Base-by-base conservation (phyloP, 1,284 basidiomycete species). In the Rhizoctonia solani region DNA sequence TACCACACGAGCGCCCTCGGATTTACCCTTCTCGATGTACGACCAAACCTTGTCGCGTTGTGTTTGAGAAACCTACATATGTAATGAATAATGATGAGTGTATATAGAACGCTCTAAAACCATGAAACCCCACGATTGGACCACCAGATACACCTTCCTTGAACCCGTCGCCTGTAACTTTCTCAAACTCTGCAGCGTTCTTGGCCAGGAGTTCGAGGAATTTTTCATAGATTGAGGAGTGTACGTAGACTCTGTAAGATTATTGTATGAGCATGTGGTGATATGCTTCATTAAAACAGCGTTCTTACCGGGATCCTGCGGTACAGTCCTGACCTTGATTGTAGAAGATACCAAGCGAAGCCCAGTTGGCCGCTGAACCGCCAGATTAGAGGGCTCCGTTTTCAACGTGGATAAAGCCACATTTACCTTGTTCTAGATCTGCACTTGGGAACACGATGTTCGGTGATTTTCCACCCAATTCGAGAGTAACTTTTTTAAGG, bases 1-100 rank as follows among this genome's bases (percentile, higher is more conserved):
- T 34, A 87, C 79, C 23, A 89, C 79, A 71, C 85, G 89, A 21
- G 95, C 95, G 19, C 95, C 95, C 74, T 92, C 87, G 71, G 84
- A 75, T 77, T 91, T 92, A 34, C 95, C 96, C 0, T 83, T 81
- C 72, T 95, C 89, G 73, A 99, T 95, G 77, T 95, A 98, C 14
- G 80, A 79, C 85, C 93, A 89, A 58, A 98, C 87, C 72, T 90
- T 89, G 76, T 98, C 93, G 73, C 90, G 92, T 77, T 98, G 95
- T 25, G 77, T 78, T 75, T 89, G 89, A 27, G 91, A 93, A 49
- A 94, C 87, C 87, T 92, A 71, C 14, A 69, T 67, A 39, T 70
- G 21, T 19, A 19, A 41, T 30, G 11, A 46, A 14, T 2, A 32
- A 19, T 50, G 1, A 3, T n/a, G n/a, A n/a, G n/a, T n/a, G n/a